Evolutionary conservation across 1,284 basidiomycete species (phyloP).

Genomic region (Schizophyllum amplum): DNA sequence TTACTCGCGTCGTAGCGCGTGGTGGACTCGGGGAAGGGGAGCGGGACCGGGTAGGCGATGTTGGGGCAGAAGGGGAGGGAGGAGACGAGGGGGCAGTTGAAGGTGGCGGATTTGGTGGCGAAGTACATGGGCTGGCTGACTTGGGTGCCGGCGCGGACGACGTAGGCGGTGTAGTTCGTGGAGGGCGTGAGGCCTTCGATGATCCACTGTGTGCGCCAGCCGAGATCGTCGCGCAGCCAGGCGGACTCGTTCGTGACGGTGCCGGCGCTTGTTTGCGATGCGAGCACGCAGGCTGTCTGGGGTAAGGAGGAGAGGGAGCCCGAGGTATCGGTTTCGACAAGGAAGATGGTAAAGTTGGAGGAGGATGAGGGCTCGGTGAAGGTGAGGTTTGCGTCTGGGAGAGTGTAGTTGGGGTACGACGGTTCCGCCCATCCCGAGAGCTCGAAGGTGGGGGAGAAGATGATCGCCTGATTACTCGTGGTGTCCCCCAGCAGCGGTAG

Average conservation of each 20-base stretch:
- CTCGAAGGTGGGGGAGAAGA: conserved; percentile 64
- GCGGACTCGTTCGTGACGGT: conserved; percentile 31
- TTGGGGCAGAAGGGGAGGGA: conserved; percentile 70
- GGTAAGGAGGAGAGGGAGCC: conserved; percentile 32
- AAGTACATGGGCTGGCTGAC: conserved; percentile 60
- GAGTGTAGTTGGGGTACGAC: conserved; percentile 74
- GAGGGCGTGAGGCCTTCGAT: conserved; percentile 45
- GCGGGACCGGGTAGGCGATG: conserved; percentile 63
- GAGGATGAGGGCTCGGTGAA: conserved; percentile 31
- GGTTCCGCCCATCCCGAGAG: conserved; percentile 29
- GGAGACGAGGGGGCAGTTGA: conserved; percentile 66
- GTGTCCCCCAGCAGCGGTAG: conserved; percentile 69
- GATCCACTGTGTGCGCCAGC: conserved; percentile 65
- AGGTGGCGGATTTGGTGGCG: conserved; percentile 65
- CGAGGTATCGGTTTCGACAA: too few relatives aligned
- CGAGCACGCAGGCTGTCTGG: conserved; percentile 53
- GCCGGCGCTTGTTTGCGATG: conserved; percentile 24
- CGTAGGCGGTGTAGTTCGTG: conserved; percentile 69
- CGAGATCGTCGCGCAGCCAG: conserved; percentile 47
- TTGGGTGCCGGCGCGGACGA: conserved; percentile 41
- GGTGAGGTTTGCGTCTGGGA: conserved; percentile 52
- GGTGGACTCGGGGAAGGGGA: conserved; percentile 38
- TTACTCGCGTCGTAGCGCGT: conserved; percentile 39
- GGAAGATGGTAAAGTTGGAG: conserved; percentile 46
- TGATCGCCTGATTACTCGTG: conserved; percentile 63